These are phyloP conservation scores for Aspergillus calidoustus DNA, from an alignment of 2,329 filamentous ascomycete species.

Conservation along the genomic window DNA sequence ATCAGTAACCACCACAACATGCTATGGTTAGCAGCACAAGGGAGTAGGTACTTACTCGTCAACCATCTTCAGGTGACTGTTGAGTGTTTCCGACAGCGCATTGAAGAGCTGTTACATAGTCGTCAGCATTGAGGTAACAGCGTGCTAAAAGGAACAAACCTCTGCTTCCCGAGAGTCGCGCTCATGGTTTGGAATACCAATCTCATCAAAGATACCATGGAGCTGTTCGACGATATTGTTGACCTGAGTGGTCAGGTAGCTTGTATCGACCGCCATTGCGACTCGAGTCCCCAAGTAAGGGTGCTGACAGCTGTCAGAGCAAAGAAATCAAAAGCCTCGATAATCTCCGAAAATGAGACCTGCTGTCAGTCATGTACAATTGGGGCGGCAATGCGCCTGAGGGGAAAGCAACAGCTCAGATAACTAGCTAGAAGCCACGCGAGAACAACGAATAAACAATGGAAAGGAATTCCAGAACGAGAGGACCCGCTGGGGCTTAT, in stretches of 20 bases:
- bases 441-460: constrained; percentile 26
- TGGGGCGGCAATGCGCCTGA: constrained; percentile 24
- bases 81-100: constrained; percentile 87
- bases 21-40: background rate
- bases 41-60: constrained; percentile 58
- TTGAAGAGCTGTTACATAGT: constrained; percentile 72
- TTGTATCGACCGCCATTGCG: constrained; percentile 75
- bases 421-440: constrained; percentile 19
- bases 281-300: constrained; percentile 18
- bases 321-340: constrained; percentile 12
- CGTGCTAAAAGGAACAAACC: constrained; percentile 57
- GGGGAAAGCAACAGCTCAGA: constrained; percentile 12
- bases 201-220: constrained; percentile 95
- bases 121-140: constrained; percentile 21
- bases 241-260: constrained; percentile 92
- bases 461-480: constrained; percentile 19
- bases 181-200: constrained; percentile 92
- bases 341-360: constrained; percentile 13
- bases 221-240: constrained; percentile 91
- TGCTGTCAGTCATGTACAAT: constrained; percentile 19
- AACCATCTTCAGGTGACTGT: constrained; percentile 85
- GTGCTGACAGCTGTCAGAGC: constrained; percentile 8
- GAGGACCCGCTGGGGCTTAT: constrained; percentile 27
- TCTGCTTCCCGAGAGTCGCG: constrained; percentile 87
- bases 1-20: constrained; percentile 19